These are phyloP conservation scores for Chlamydomonas eustigma DNA, from an alignment of 139 green algal species.

Conservation along the genomic window DNA sequence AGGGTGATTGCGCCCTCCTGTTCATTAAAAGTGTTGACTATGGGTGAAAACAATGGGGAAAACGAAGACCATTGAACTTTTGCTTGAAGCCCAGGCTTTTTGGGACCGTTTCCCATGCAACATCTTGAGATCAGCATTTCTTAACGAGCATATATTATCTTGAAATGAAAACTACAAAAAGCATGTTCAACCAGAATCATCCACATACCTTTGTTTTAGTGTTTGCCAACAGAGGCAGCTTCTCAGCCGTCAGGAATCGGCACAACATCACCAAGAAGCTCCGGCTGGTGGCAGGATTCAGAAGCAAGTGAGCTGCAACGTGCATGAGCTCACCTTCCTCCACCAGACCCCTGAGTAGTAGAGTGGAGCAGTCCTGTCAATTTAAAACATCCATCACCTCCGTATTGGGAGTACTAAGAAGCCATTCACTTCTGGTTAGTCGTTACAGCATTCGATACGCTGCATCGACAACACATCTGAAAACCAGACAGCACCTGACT, in stretches of 20 bases:
- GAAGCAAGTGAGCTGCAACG: conserved; percentile 35
- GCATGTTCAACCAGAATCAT: conserved; percentile 3
- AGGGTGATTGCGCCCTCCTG: conserved; percentile 44
- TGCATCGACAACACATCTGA: too few relatives aligned
- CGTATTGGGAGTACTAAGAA: too few relatives aligned
- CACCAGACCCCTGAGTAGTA: conserved; percentile 47
- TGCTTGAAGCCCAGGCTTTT: too few relatives aligned
- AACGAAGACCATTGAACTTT: neutral
- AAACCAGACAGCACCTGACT: too few relatives aligned
- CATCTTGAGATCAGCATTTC: too few relatives aligned
- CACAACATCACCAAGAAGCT: conserved; percentile 36
- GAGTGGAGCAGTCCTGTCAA: neutral
- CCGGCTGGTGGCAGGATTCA: neutral
- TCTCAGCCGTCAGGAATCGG: conserved; percentile 30
- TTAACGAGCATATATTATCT: too few relatives aligned
- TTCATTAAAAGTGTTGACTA: too few relatives aligned
- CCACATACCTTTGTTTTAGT: conserved; percentile 19
- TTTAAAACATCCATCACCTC: too few relatives aligned
- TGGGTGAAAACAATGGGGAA: neutral
- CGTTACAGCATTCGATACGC: too few relatives aligned
- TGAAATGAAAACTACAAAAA: too few relatives aligned
- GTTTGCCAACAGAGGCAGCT: conserved; percentile 24
- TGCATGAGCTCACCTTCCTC: conserved; percentile 47
- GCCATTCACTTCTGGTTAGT: too few relatives aligned
- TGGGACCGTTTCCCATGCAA: too few relatives aligned